Base-by-base conservation (phyloP, 192 early-diverging fungal species). In the Jimgerdemannia lactiflua region DNA sequence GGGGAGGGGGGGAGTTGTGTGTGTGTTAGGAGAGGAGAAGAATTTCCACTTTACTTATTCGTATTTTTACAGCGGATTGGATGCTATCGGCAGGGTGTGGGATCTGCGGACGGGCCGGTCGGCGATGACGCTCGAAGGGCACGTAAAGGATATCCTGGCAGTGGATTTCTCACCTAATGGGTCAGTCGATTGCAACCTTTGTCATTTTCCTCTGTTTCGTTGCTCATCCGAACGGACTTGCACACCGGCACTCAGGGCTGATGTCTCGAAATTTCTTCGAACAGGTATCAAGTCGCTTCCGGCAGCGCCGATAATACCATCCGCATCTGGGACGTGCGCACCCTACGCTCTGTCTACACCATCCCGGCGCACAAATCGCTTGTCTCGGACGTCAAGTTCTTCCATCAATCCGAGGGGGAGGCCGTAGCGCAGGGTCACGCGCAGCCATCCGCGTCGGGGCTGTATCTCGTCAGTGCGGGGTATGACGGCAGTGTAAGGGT, bases 111-210 rank as follows among this genome's bases (percentile, higher is more conserved):
- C 94, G 4, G 98, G 98, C 3, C 85, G 95, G 70, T 94, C 92
- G 3, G 89, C 98, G 4, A 91, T 96, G 87, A 90, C 89, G 40
- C 87, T 98, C 64, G 88, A 95, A 74, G 96, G 97, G 0, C 98
- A 99, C 79, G 92, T 97, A 42, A 94, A 95, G 71, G 92, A 95
- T 72, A 96, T 99, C 42, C 79, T 95, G 14, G 88, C 87, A 3
- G 79, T 98, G 8, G 96, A 98, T 74, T 99, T 95, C 90, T 89
- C 93, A 19, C 96, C 97, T 4, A 96, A 98, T 81, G 95, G 92
- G 42, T 71, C 74, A n/a, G 67, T 40, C 59, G 42, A 2, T 6
- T 19, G 18, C 69, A 11, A 68, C 10, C 64, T 8, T 39, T 3
- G 4, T 68, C 18, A 39, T 40, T 8, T 4, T 64, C 68, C 17